Evolutionary conservation across 2,329 filamentous ascomycete genomes (phyloP).

Genomic region (Nannizzia gypsea): DNA sequence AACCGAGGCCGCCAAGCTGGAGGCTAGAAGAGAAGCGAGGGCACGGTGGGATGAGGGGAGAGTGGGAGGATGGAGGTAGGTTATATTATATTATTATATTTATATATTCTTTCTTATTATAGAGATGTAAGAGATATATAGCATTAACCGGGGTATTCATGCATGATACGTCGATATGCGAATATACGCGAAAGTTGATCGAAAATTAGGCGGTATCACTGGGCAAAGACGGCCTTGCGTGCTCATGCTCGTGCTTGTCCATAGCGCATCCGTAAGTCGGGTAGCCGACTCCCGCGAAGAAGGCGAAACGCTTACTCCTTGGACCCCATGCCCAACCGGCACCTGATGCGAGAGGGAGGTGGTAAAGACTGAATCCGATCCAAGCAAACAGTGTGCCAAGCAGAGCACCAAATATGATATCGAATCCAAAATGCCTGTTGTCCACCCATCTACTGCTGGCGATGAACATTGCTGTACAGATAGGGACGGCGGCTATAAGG

Average conservation of each 20-base stretch:
- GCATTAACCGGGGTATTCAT: not conserved
- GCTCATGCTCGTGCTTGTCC: not conserved
- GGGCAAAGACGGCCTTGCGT: not conserved
- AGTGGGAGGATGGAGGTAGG: constrained; percentile 80
- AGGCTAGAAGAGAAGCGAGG: constrained; percentile 73
- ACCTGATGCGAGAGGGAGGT: constrained; percentile 64
- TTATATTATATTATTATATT: not conserved
- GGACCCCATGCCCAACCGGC: constrained; percentile 86
- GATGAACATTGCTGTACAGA: constrained; percentile 67
- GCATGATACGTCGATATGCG: not conserved
- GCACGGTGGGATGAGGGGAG: constrained; percentile 92
- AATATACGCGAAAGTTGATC: not conserved
- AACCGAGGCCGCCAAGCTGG: constrained; percentile 66
- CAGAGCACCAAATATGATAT: constrained; percentile 72
- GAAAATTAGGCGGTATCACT: not conserved
- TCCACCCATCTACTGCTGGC: constrained; percentile 77
- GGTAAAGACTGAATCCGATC: constrained; percentile 74
- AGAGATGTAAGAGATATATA: not conserved
- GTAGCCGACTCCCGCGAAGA: constrained; percentile 32
- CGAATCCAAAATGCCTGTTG: constrained; percentile 84
- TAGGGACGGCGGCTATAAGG: constrained; percentile 55
- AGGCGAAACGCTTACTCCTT: constrained; percentile 58
- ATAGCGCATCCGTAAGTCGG: constrained; percentile 18
- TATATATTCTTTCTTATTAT: not conserved
- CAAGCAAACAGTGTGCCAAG: constrained; percentile 62